phyloP scores from a whole-genome alignment of 148 eudicot species.

The Chenopodium suecicum region DNA sequence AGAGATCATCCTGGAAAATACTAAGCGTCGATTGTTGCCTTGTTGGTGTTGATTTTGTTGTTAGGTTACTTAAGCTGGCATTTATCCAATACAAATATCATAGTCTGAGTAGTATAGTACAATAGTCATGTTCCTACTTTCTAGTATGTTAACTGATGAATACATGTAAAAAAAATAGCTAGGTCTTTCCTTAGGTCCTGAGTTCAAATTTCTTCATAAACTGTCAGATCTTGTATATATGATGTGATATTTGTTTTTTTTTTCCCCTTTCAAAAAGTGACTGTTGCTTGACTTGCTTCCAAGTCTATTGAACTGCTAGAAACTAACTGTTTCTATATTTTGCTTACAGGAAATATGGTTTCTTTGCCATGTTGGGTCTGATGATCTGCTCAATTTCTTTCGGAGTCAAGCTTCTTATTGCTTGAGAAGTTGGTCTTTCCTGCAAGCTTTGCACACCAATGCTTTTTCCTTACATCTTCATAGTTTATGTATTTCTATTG shows the following conservation, averaged over 20 bases:
- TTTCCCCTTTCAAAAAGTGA: not conserved
- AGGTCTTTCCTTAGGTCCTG: not conserved
- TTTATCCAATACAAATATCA: not conserved
- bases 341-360: conserved; percentile 63
- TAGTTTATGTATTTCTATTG: not conserved
- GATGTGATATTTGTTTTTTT: not conserved
- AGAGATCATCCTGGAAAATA: not conserved
- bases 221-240: not conserved
- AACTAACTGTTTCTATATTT: conserved; percentile 2
- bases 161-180: not conserved
- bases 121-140: not conserved
- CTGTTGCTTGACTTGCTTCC: not conserved
- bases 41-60: not conserved
- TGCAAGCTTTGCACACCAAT: not conserved
- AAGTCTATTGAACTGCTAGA: not conserved
- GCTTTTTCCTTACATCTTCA: not conserved
- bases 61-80: not conserved
- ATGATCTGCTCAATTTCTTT: conserved; percentile 52
- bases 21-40: too few relatives aligned
- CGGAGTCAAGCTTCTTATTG: conserved; percentile 48
- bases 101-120: not conserved
- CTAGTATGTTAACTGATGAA: not conserved
- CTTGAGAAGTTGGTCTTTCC: conserved; percentile 11
- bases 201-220: not conserved
- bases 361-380: conserved; percentile 52